Conservation (phyloP, 257 asterid genomes). For the Voacanga thouarsii region DNA sequence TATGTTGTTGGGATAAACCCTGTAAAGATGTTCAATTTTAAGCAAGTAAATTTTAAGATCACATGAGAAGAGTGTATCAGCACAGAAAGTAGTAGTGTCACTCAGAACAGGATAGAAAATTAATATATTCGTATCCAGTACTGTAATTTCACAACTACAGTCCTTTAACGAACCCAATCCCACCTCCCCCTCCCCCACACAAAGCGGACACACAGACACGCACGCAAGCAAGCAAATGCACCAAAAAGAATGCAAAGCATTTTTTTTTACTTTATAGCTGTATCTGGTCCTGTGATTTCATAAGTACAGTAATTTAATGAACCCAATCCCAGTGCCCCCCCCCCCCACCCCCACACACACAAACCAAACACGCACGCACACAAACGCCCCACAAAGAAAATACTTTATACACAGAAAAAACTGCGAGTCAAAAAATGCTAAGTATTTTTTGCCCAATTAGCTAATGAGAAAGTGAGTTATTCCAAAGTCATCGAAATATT, state of each 20-base stretch:
- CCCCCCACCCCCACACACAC: too few relatives aligned
- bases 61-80: background rate
- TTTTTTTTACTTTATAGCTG: too few relatives aligned
- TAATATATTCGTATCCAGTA: background rate
- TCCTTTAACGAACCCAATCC: background rate
- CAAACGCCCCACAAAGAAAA: background rate
- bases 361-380: background rate
- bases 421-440: background rate
- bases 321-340: too few relatives aligned
- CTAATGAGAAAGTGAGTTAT: background rate
- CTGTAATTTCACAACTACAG: background rate
- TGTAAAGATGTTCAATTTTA: conserved; percentile 29
- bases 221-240: too few relatives aligned
- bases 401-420: background rate
- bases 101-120: background rate
- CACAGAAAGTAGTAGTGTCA: background rate
- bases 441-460: background rate
- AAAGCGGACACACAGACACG: background rate
- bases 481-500: background rate
- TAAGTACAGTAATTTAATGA: too few relatives aligned
- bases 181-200: background rate
- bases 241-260: background rate
- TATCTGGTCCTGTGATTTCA: too few relatives aligned
- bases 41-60: background rate
- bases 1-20: conserved; percentile 92